A percentile compares a stretch with the other conserved stretches of the same genome.
Conservation (phyloP, 129 eudicot species). For the Cynara cardunculus region DNA sequence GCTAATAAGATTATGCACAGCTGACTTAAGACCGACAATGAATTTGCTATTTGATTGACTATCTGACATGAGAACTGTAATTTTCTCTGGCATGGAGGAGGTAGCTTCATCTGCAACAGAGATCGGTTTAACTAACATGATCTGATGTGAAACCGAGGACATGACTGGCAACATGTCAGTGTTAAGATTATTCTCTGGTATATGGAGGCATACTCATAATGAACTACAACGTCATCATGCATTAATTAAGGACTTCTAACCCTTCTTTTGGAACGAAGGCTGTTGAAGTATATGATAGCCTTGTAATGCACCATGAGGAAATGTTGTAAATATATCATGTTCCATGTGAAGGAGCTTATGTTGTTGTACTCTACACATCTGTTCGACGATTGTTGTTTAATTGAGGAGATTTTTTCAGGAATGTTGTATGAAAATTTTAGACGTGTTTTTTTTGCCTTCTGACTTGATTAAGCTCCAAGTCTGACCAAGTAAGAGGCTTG, state of each 20-base stretch:
- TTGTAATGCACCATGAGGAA: neutral
- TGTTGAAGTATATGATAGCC: neutral
- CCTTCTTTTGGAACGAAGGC: neutral
- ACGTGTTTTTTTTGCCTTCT: neutral
- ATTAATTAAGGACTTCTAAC: too few relatives aligned
- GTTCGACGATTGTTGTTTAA: neutral
- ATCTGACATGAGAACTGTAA: too few relatives aligned
- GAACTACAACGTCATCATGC: too few relatives aligned
- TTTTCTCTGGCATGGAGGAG: too few relatives aligned
- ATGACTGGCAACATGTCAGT: too few relatives aligned
- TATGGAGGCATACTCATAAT: too few relatives aligned
- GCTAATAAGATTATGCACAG: too few relatives aligned
- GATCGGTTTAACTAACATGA: conserved; percentile 10
- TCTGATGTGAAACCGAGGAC: neutral
- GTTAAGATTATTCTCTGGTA: too few relatives aligned
- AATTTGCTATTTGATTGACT: too few relatives aligned
- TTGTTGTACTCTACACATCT: conserved; percentile 1
- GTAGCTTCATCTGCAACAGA: neutral
- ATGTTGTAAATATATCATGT: neutral
- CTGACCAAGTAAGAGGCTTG: neutral
- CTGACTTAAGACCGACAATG: too few relatives aligned
- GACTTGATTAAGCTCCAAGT: neutral
- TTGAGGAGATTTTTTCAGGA: neutral
- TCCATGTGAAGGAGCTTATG: conserved; percentile 6
- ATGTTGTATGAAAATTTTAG: neutral